Evolutionary conservation across 345 rosid species (phyloP), one percentile per base, ranked within the genome.

Genomic region (Murraya koenigii): DNA sequence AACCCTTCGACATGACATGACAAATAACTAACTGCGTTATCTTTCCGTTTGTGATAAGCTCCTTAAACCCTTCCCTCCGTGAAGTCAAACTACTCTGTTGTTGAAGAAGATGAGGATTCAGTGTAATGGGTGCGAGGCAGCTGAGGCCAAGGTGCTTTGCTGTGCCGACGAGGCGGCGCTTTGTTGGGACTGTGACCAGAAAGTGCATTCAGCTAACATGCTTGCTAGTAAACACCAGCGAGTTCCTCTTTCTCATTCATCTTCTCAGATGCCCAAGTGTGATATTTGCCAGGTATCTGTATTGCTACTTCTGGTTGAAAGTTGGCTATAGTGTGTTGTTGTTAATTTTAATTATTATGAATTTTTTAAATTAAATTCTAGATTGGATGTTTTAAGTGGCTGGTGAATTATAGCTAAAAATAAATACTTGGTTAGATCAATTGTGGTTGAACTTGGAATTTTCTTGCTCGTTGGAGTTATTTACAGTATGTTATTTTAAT

Each of bases 121-220:
- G 55, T 82, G 84, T 22, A 85, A 82, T 72, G 84, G 77, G 20
- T 85, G 86, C n/a, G 86, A 85, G 25, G 79, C 69, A 58, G 84
- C 82, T 14, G 88, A 82, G 80, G 88, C 86, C n/a, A 75, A 78
- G 84, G 81, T 85, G 59, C 69, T 82, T 6, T 85, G 88, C 54
- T 85, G 82, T 63, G 82, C 88, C 17, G 86, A 85, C 74, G 84
- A 85, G 79, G 84, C 82, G 61, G 86, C 77, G 67, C 84, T 85
- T 75, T 85, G 88, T 36, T 82, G 77, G 78, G 80, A 77, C n/a
- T 85, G 86, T 62, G 88, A 85, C 79, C 60, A 58, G 66, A 78
- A 74, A 8, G 62, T 85, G n/a, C 88, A 85, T 72, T 82, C 80
- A 26, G 84, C 84, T 68, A 85, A 85, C 78, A 80, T 77, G 74